Percentiles rank a stretch among this genome's conserved stretches.
These are phyloP conservation scores for Mallotus repandus DNA, from an alignment of 441 rosid species.

Conservation along the genomic window DNA sequence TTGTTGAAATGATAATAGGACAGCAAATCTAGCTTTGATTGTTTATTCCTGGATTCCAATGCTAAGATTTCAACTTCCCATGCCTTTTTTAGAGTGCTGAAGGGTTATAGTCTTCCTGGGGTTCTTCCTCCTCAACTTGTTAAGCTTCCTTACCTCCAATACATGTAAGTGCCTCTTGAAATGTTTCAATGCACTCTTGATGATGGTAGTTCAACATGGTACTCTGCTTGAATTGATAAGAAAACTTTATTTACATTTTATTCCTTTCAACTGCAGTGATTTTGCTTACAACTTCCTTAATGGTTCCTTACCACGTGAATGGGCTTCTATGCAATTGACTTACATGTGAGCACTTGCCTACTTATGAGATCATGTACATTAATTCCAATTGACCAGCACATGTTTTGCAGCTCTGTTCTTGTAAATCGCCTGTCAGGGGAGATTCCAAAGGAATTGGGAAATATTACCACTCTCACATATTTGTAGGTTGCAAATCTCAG, in stretches of 20 bases:
- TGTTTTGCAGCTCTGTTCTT: conserved; percentile 56
- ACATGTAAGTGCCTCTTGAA: conserved; percentile 51
- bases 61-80: neutral
- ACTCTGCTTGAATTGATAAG: neutral
- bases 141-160: conserved; percentile 64
- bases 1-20: neutral
- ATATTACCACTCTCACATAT: conserved; percentile 53
- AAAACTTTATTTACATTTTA: neutral
- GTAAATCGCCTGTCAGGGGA: conserved; percentile 82
- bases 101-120: conserved; percentile 76
- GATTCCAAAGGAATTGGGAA: conserved; percentile 66
- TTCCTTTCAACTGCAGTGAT: conserved; percentile 45
- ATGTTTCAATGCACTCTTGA: neutral
- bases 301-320: conserved; percentile 68
- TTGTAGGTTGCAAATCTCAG: conserved; percentile 49
- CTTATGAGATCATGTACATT: conserved; percentile 8
- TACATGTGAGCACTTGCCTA: conserved; percentile 27
- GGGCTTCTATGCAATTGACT: conserved; percentile 52
- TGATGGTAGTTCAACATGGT: neutral
- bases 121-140: conserved; percentile 65
- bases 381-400: conserved; percentile 3
- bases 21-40: neutral
- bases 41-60: conserved; percentile 2
- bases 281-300: conserved; percentile 72
- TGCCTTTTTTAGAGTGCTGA: conserved; percentile 48